Base-by-base conservation (phyloP, 2,329 filamentous ascomycete species). In the Diplocarpon mali region DNA sequence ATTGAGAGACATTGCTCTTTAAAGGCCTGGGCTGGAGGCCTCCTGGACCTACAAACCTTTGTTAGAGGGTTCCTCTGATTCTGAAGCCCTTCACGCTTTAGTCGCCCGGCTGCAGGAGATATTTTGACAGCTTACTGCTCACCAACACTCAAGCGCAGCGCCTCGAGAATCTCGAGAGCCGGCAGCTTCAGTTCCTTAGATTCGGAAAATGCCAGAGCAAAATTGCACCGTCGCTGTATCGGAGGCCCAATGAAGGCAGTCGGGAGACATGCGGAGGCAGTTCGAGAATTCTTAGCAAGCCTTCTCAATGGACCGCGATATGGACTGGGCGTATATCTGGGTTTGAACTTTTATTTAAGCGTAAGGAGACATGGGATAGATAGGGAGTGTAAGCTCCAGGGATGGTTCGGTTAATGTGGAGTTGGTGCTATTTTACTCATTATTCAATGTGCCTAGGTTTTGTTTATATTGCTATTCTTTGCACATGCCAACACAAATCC, bases 21-120 rank as follows among this genome's bases (percentile, higher is more conserved):
- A 68, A 49, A 61, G 73, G 6, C 65, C 71, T 11, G 73, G 73
- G 2, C 64, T 79, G 0, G 75, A 78, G 51, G 66, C 65, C 3
- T 68, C 70, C 50, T 79, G 75, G 75, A 65, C 60, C 0, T 67
- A 69, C 45, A 74, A 78, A 46, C 53, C 61, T 5, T 59, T 69
- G 34, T 65, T 79, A 7, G 75, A 79, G 54, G 59, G 57, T 2
- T 52, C 51, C n/a, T 47, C 55, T 9, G 64, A 66, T 8, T 35
- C 32, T 11, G 44, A 40, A 40, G 20, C 20, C 20, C 34, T 27
- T 32, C 32, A 45, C 6, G 27, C 35, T 32, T 28, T 13, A 42
- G 28, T 27, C 30, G 49, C 14, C 67, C 67, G 7, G 67, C 69
- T 8, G 71, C 70, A 5, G 70, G 70, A 5, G 69, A 72, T 38